Conservation (phyloP, 257 asterid species). For the Forsythia viridissima region DNA sequence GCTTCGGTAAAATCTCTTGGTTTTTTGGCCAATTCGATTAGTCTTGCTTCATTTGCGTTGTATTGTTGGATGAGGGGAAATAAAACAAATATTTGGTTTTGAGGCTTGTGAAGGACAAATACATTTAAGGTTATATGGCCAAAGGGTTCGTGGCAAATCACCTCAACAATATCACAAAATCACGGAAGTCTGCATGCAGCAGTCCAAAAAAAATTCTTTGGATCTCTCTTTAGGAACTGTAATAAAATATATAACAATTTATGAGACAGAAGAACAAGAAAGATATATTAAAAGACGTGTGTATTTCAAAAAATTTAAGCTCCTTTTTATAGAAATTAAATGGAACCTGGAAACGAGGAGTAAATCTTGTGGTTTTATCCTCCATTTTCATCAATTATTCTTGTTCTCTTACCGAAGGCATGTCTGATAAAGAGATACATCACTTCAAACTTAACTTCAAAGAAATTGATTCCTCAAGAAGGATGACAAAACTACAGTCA, state of each 20-base stretch:
- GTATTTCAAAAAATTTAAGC: neutral
- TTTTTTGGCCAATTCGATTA: no score
- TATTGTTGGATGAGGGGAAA: no score
- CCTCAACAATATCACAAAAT: no score
- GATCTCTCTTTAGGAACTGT: no score
- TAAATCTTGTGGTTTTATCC: neutral
- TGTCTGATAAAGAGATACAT: constrained; percentile 62
- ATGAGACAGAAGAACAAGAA: neutral
- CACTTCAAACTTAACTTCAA: constrained; percentile 52
- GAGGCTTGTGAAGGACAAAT: no score
- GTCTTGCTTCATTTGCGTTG: no score
- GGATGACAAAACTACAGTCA: constrained; percentile 60
- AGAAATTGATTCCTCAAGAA: constrained; percentile 46
- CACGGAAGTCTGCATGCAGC: no score
- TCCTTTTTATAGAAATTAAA: neutral
- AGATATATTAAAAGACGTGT: neutral
- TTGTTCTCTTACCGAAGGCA: constrained; percentile 48
- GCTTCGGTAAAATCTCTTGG: no score
- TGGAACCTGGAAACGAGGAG: neutral
- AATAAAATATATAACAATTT: neutral
- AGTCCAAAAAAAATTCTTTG: no score
- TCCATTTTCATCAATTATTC: constrained; percentile 14
- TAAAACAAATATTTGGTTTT: no score
- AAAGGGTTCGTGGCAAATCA: no score
- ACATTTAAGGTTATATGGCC: no score